Base-by-base conservation (phyloP, 1,284 basidiomycete species). In the Gomphus bonarii region DNA sequence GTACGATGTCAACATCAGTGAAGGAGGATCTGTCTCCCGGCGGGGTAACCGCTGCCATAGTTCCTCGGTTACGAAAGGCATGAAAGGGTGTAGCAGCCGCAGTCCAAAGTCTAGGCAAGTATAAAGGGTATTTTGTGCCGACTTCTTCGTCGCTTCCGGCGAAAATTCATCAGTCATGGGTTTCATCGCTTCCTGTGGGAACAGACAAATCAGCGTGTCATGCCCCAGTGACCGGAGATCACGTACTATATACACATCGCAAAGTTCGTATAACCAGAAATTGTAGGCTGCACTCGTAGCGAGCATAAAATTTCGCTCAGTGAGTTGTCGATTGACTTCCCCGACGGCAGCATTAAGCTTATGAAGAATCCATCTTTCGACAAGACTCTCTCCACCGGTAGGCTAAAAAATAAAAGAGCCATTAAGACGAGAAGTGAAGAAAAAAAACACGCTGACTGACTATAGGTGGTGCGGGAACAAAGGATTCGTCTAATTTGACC, bases 41-140 rank as follows among this genome's bases (percentile, higher is more conserved):
- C 93, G 77, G 0, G 95, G 94, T 10, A 99, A 76, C 46, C 95
- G 84, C 70, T 99, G 97, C 97, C 97, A 99, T 18, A 99, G 75
- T 71, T 99, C 97, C 72, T 99, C 97, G 1, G 95, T 98, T 46
- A 99, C 93, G 70, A 88, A 99, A 1, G 97, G 97, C 97, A 99
- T 99, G 75, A 98, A 95, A 1, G 97, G 95, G 70, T 99, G 97
- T 12, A 99, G 76, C 9, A 99, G 76, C 50, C 86, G 82, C 54
- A 99, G 75, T 11, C 95, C 97, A 58, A 85, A 74, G 65, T 99
- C 97, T 43, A 99, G 77, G 68, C 92, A 95, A 12, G 89, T 95
- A 71, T 98, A 98, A 49, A 99, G 75, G 0, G 95, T 99, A 72
- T 99, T 91, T 69, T 97, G 95, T 12, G 95, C 91, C 7, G 94